Percentiles rank a stretch among this genome's conserved stretches.
Evolutionary conservation across 495 filamentous ascomycete genomes (phyloP).

Genomic region (Aspergillus bridgeri): DNA sequence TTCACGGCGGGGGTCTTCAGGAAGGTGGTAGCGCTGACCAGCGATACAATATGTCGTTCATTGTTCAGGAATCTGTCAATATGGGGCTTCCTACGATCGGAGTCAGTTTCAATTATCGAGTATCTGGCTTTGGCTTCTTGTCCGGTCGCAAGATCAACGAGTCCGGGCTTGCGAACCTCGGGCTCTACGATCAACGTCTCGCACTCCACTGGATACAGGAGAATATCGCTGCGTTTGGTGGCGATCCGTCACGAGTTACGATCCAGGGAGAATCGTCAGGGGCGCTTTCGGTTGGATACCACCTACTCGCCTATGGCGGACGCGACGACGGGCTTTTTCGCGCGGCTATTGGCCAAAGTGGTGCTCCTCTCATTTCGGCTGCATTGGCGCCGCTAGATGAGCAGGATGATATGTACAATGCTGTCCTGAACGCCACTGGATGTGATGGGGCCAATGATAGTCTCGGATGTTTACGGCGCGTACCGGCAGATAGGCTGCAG

Average conservation of each 20-base stretch:
- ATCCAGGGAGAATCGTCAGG: conserved; percentile 63
- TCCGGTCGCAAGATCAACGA: conserved; percentile 29
- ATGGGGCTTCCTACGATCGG: conserved; percentile 48
- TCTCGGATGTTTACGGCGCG: conserved; percentile 33
- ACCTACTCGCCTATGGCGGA: conserved; percentile 44
- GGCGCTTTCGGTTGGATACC: conserved; percentile 42
- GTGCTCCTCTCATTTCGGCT: conserved; percentile 25
- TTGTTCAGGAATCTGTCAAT: conserved; percentile 42
- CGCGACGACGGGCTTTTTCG: conserved; percentile 51
- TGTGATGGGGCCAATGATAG: conserved; percentile 28
- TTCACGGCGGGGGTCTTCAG: conserved; percentile 22
- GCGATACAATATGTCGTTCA: conserved; percentile 48
- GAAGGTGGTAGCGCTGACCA: conserved; percentile 24
- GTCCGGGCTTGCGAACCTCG: conserved; percentile 36
- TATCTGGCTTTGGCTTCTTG: conserved; percentile 44
- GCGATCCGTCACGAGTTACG: conserved; percentile 40
- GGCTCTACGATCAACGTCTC: conserved; percentile 50
- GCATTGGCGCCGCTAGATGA: conserved; percentile 26
- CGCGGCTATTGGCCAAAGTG: conserved; percentile 49
- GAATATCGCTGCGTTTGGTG: conserved; percentile 40
- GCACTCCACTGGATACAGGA: conserved; percentile 52
- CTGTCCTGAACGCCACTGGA: conserved; percentile 26
- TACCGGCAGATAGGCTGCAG: conserved; percentile 32
- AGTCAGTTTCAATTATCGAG: conserved; percentile 49
- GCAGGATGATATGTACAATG: conserved; percentile 33